These are phyloP conservation scores for Zanthoxylum bungeanum DNA, from an alignment of 345 rosid species.

Conservation along the genomic window DNA sequence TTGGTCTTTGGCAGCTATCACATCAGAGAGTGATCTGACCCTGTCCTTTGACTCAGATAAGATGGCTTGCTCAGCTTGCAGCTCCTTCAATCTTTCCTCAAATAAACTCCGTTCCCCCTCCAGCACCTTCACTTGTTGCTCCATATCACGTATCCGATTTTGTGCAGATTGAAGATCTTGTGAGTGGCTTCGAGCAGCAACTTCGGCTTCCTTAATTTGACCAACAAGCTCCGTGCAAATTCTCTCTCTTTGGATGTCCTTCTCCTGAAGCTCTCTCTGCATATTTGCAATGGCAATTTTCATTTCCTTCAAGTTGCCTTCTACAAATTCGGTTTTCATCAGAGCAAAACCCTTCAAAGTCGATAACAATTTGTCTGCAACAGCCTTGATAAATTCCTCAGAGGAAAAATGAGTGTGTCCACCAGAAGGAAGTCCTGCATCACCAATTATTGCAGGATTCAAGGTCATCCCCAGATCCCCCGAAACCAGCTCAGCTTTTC, in stretches of 20 bases:
- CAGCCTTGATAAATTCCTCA: constrained; percentile 51
- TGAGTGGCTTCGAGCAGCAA: constrained; percentile 52
- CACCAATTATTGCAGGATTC: constrained; percentile 24
- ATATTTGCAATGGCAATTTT: constrained; percentile 57
- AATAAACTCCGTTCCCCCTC: constrained; percentile 48
- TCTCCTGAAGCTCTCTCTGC: constrained; percentile 93
- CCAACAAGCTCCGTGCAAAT: constrained; percentile 75
- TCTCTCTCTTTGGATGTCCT: constrained; percentile 73
- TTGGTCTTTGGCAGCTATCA: constrained; percentile 74
- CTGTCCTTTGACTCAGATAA: constrained; percentile 50
- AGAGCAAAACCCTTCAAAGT: constrained; percentile 46
- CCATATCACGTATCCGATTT: constrained; percentile 46
- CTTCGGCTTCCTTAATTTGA: constrained; percentile 95
- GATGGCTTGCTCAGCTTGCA: constrained; percentile 55
- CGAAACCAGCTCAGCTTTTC: constrained; percentile 36
- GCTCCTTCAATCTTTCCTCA: constrained; percentile 50
- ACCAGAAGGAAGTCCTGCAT: constrained; percentile 21
- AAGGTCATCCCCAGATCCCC: constrained; percentile 27
- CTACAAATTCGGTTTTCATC: constrained; percentile 45
- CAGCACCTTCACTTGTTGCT: constrained; percentile 44
- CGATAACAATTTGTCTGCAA: constrained; percentile 50
- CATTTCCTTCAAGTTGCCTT: constrained; percentile 63
- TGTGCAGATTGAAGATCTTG: constrained; percentile 67
- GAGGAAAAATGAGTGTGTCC: constrained; percentile 31
- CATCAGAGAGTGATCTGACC: constrained; percentile 46